phyloP scores from a whole-genome alignment of 164 flowering plant genomes.

The Echeveria elegans region DNA sequence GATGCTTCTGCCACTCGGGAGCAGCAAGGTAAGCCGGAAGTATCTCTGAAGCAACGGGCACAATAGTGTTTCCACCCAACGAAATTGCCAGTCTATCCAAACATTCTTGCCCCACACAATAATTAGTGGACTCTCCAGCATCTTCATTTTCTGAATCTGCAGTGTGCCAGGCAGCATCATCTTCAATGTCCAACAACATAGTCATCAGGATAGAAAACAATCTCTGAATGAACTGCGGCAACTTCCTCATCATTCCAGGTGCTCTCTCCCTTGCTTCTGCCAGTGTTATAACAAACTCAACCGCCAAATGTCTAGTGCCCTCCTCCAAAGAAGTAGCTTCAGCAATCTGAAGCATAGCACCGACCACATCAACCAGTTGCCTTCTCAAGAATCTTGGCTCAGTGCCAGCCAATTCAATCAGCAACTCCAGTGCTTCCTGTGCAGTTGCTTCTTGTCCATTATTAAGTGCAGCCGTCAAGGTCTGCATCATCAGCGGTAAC shows the following conservation, averaged over 20 bases:
- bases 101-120: conserved; percentile 95
- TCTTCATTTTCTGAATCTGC: conserved; percentile 89
- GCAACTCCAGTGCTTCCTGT: conserved; percentile 85
- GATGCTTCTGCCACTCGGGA: conserved; percentile 98
- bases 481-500: conserved; percentile 85
- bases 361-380: conserved; percentile 82
- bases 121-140: conserved; percentile 90
- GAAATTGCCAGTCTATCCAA: conserved; percentile 80
- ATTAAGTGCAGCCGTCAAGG: conserved; percentile 81
- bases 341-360: conserved; percentile 86
- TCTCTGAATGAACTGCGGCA: conserved; percentile 87
- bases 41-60: conserved; percentile 88
- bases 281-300: conserved; percentile 88
- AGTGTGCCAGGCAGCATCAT: conserved; percentile 82
- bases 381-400: conserved; percentile 86
- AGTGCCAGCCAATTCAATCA: conserved; percentile 89
- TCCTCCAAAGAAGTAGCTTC: conserved; percentile 89
- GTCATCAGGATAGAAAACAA: conserved; percentile 78
- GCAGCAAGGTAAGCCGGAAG: conserved; percentile 76
- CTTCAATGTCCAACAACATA: conserved; percentile 90
- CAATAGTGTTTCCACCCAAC: conserved; percentile 88
- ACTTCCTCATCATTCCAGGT: conserved; percentile 97
- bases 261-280: conserved; percentile 97
- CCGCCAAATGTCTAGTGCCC: conserved; percentile 82
- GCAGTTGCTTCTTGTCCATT: conserved; percentile 84